Evolutionary conservation across 345 rosid species (phyloP), one percentile per base, ranked within the genome.

Genomic region (Triadica sebifera): DNA sequence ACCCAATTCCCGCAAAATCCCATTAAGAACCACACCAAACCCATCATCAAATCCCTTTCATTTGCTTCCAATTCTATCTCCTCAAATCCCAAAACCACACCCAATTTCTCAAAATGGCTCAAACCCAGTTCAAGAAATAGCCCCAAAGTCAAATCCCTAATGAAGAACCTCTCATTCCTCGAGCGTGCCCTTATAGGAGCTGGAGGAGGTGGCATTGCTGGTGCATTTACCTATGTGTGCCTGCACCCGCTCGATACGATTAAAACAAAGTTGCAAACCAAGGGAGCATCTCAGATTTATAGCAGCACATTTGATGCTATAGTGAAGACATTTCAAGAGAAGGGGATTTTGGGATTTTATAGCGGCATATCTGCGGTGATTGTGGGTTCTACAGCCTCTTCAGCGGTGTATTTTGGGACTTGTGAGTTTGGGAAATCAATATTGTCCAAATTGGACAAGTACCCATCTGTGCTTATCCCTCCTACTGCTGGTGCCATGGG

Each of bases 401-500:
- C 96, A 17, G 96, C 97, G 22, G 88, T 93, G 49, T 93, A 93
- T 51, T 93, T 93, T 64, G 98, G 98, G 52, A 91, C 98, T 34
- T 92, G 98, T 65, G 98, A 94, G 82, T 92, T 94, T 69, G 97
- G 96, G 68, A 94, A 94, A 82, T 94, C 97, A 22, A 60, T 91
- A 69, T 82, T 93, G 76, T 85, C 96, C 8, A 89, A 86, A 79
- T 75, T 87, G 5, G 87, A 80, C 20, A 83, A 73, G 3, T 90
- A 75, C 77, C 98, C 97, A 17, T n/a, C 91, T 11, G 79, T 94
- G 66, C 88, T 94, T 2, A 86, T 92, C 71, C 98, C 97, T 60
- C 98, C 98, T 10, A 91, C 95, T 11, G 98, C 95, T 12, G 98
- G 98, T 13, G 98, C 97, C 1, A 92, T 94, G 98, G 98, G 98